Percentiles rank a stretch among this genome's conserved stretches.
Evolutionary conservation across 2,329 filamentous ascomycete genomes (phyloP).

Genomic region (Nectriaceae sp.): DNA sequence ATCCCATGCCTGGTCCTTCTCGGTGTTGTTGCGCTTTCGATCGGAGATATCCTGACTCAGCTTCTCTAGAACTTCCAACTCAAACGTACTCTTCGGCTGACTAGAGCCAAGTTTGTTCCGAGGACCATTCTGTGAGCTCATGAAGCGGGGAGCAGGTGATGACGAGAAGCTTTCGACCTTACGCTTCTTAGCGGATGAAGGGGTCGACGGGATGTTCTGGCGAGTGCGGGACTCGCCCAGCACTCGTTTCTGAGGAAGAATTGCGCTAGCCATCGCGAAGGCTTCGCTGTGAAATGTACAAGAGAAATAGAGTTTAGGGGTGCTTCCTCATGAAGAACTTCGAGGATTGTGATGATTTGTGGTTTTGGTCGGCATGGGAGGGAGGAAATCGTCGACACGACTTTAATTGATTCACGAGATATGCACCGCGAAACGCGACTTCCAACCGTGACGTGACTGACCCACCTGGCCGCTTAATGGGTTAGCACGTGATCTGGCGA

Average conservation of each 20-base stretch:
- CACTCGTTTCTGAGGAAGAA: slow-evolving; percentile 71
- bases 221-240: slow-evolving; percentile 68
- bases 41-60: slow-evolving; percentile 90
- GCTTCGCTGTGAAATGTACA: slow-evolving; percentile 10
- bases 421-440: slow-evolving; percentile 34
- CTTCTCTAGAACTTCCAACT: slow-evolving; percentile 92
- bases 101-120: slow-evolving; percentile 67
- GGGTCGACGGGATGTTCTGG: slow-evolving; percentile 61
- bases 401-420: slow-evolving; percentile 27
- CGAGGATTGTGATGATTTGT: slow-evolving; percentile 6
- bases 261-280: slow-evolving; percentile 48
- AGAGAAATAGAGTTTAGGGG: slow-evolving; percentile 2
- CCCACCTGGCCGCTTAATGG: slow-evolving; percentile 28
- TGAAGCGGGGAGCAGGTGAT: slow-evolving; percentile 58
- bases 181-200: slow-evolving; percentile 72
- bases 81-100: slow-evolving; percentile 88
- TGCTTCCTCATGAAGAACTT: slow-evolving; percentile 13
- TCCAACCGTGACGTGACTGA: slow-evolving; percentile 39
- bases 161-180: slow-evolving; percentile 69
- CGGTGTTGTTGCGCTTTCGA: slow-evolving; percentile 82
- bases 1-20: slow-evolving; percentile 93
- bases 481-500: slow-evolving; percentile 34
- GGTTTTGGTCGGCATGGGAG: slow-evolving; percentile 11
- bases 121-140: slow-evolving; percentile 62
- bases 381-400: slow-evolving; percentile 27